Percentiles rank a stretch among this genome's conserved stretches.
These are phyloP conservation scores for Osmanthus fragrans DNA, from an alignment of 257 asterid genomes.

Conservation along the genomic window DNA sequence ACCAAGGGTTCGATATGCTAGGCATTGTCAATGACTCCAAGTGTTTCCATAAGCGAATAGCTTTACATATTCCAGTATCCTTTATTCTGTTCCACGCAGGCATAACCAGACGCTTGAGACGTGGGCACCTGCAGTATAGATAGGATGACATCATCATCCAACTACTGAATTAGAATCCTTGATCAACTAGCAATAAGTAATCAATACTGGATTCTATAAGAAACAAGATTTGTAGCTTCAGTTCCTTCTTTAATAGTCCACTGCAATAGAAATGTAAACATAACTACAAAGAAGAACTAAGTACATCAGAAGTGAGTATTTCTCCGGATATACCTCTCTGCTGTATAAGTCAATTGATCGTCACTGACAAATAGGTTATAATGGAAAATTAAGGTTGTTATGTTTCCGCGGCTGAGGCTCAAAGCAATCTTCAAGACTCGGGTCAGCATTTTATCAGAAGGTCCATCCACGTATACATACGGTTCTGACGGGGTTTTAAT, in stretches of 20 bases:
- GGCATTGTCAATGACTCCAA: conserved; percentile 79
- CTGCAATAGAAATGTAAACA: neutral
- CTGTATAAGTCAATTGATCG: conserved; percentile 68
- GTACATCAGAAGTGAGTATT: neutral
- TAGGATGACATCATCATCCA: neutral
- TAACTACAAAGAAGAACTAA: neutral
- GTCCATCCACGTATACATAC: conserved; percentile 72
- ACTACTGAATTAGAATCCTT: neutral
- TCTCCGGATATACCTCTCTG: conserved; percentile 58
- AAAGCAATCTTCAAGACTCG: conserved; percentile 67
- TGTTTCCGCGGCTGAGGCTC: conserved; percentile 60
- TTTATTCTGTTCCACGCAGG: conserved; percentile 84
- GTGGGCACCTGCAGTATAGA: conserved; percentile 56
- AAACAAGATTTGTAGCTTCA: neutral
- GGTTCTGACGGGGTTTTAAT: conserved; percentile 79
- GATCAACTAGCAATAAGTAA: neutral
- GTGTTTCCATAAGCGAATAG: conserved; percentile 54
- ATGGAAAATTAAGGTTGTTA: conserved; percentile 66
- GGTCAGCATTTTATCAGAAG: conserved; percentile 69
- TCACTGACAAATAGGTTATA: conserved; percentile 68
- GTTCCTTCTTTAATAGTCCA: neutral
- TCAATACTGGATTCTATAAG: neutral
- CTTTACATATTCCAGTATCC: conserved; percentile 57
- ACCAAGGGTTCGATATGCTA: conserved; percentile 54
- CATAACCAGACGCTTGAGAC: conserved; percentile 67